Percentiles rank a stretch among this genome's conserved stretches.
Evolutionary conservation across 345 rosid genomes (phyloP).

Genomic region (Carallia pectinifolia): DNA sequence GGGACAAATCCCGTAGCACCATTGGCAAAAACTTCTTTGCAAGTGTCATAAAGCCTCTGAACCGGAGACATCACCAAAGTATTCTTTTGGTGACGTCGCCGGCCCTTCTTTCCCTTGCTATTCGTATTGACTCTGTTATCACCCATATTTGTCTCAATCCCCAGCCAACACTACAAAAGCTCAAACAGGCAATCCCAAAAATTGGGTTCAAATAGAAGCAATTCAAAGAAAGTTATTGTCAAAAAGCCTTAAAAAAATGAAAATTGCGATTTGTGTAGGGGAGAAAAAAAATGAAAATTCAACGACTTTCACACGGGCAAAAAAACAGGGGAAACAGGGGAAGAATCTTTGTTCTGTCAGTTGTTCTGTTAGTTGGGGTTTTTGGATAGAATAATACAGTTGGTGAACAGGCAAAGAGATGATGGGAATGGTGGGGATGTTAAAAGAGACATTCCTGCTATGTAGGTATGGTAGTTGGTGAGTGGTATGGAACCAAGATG

Average conservation of each 20-base stretch:
- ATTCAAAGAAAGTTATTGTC: conserved; percentile 6
- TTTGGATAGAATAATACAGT: background rate
- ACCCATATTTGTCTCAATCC: conserved; percentile 49
- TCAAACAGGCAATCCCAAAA: background rate
- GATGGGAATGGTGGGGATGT: conserved; percentile 6
- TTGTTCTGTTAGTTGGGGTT: background rate
- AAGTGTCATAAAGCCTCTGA: conserved; percentile 65
- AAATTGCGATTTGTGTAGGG: conserved; percentile 15
- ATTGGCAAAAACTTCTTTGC: conserved; percentile 63
- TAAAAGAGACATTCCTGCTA: conserved; percentile 25
- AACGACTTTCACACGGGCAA: background rate
- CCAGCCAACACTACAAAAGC: conserved; percentile 40
- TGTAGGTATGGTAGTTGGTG: background rate
- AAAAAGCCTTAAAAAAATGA: background rate
- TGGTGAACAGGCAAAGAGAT: background rate
- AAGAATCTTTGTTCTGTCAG: no score
- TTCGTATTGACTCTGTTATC: conserved; percentile 23
- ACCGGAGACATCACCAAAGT: conserved; percentile 29
- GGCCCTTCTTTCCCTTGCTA: conserved; percentile 35
- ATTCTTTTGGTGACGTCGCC: conserved; percentile 34
- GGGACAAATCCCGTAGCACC: conserved; percentile 59
- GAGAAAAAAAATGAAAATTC: background rate
- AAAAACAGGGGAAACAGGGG: conserved; percentile 15
- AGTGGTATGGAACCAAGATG: background rate
- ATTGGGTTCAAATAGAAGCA: background rate